Base-by-base conservation (phyloP, 345 rosid genomes). In the Brassica carinata region DNA sequence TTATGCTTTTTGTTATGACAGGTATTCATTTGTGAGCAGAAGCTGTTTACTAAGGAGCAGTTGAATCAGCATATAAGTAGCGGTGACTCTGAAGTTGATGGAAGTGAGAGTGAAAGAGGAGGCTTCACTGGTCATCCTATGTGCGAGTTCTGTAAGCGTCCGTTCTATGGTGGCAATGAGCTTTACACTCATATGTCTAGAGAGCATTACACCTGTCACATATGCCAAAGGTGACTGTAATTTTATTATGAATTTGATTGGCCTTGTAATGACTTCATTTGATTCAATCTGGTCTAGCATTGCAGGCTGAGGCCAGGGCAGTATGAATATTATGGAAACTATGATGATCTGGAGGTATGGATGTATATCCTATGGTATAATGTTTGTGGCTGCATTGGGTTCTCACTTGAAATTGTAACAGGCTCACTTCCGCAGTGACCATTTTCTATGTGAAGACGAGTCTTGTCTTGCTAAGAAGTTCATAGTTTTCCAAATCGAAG, bases 51-150 rank as follows among this genome's bases (percentile, higher is more conserved):
- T 17, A 89, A 92, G 77, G 82, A 87, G 27, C 98, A 94, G 43
- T 63, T 94, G 87, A 92, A 85, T 64, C 95, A 84, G 75, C 98
- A 94, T 78, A 89, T 87, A 77, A 83, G 51, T 73, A 87, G 92
- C 4, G 98, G 98, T 78, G 94, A 91, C 78, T 88, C 98, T 7
- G 93, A 90, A 85, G 98, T 92, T 53, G 98, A 94, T 82, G 98
- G 98, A 62, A 87, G 82, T 82, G 98, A 91, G 81, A 89, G 89
- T 80, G 98, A 94, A 75, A 88, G 98, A 82, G 97, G 98, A 72
- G 98, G 98, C 30, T 92, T 94, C 77, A 81, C 74, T 79, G 98
- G 98, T 51, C 98, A 94, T 87, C 98, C 98, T 23, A 78, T 83
- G 75, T 94, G 98, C 85, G 93, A 92, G 75, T 92, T 94, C 77